phyloP scores from a whole-genome alignment of 306 rosid genomes.

The Acacia confusa region DNA sequence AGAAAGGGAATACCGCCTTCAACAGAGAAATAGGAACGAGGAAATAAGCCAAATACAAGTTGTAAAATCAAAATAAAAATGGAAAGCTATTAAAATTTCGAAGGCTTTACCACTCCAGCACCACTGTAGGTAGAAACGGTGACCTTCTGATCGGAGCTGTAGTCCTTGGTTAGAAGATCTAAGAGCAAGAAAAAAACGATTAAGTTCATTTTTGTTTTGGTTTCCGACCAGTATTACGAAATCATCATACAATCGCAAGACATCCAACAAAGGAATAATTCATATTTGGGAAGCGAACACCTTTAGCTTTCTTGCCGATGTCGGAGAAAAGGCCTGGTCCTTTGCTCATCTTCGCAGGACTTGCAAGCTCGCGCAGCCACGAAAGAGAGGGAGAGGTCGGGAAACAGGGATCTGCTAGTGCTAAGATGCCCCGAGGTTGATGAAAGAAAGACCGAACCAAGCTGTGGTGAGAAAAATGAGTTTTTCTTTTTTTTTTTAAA shows the following conservation, averaged over 20 bases:
- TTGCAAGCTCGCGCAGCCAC: conserved; percentile 3
- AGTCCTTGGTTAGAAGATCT: conserved; percentile 91
- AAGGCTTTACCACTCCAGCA: conserved; percentile 73
- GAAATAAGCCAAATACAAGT: neutral
- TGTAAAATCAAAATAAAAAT: neutral
- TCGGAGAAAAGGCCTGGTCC: conserved; percentile 89
- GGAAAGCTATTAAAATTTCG: neutral
- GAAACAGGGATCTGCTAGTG: neutral
- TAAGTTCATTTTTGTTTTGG: neutral
- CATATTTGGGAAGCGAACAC: conserved; percentile 32
- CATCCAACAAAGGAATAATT: neutral
- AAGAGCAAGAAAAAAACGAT: conserved; percentile 29
- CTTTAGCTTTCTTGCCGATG: conserved; percentile 88
- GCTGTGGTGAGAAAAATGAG: conserved; percentile 36
- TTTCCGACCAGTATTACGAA: neutral
- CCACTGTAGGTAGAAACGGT: conserved; percentile 65
- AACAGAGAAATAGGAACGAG: neutral
- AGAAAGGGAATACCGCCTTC: neutral
- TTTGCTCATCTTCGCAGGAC: conserved; percentile 64
- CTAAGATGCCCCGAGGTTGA: conserved; percentile 17
- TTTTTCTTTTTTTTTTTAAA: neutral
- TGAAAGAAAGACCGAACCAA: conserved; percentile 27
- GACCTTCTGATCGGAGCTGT: conserved; percentile 77
- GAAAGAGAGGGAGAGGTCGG: neutral
- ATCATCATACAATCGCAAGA: conserved; percentile 4